Base-by-base conservation (phyloP, 2,329 filamentous ascomycete species). In the Rhynchosporium secalis region DNA sequence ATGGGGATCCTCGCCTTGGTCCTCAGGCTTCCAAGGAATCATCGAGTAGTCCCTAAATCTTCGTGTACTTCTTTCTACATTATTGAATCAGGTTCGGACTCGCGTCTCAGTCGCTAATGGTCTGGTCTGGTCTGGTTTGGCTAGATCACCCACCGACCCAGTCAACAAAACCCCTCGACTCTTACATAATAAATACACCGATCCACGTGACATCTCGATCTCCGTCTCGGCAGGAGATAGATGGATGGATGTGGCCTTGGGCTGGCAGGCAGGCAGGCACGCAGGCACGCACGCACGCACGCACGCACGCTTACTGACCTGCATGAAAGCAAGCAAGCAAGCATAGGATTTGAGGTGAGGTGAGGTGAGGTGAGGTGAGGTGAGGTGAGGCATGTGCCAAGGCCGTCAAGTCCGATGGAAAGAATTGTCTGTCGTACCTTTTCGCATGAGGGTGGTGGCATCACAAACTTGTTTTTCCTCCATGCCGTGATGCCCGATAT, bases 401-500 rank as follows among this genome's bases (percentile, higher is more conserved):
- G 55, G 40, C 56, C 61, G 61, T 56, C 43, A 60, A 62, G 61
- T 56, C 43, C 58, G 58, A 60, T 55, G 57, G 56, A 26, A 40
- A 47, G 33, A 9, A 36, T 5, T 20, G 1, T 20, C 20, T 20
- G 48, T 36, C 31, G 62, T 65, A 62, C 62, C 59, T 60, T 60
- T 56, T 55, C 33, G 20, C 54, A 56, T 8, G 43, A 41, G 56
- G 57, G 47, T 33, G 48, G 47, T 47, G 56, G 47, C 61, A 58
- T 62, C 59, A 60, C 60, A 63, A 58, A 28, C 28, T 51, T 51
- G 13, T 58, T 43, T 48, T 13, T 12, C 51, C 38, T 57, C 47
- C 56, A 62, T 65, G 62, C 58, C 55, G 55, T 61, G 56, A 47
- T 65, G 62, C 65, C 65, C 65, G 51, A 65, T 47, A 29, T 6